Conservation (phyloP, 768 basidiomycete genomes). For the Nidularia sp. region DNA sequence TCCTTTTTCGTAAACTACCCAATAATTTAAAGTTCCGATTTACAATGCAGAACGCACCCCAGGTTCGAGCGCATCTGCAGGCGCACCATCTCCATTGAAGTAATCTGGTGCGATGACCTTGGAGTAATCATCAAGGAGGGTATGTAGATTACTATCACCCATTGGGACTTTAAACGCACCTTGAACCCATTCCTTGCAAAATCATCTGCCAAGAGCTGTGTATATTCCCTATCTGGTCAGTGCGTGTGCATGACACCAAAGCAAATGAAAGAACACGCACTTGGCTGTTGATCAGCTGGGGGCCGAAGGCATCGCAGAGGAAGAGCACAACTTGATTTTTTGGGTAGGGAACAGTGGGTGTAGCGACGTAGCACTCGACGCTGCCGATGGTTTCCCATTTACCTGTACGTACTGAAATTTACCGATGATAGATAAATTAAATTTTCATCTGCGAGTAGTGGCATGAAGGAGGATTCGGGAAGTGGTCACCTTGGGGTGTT, state of each 20-base stretch:
- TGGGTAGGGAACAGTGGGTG: neutral
- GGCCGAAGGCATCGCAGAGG: neutral
- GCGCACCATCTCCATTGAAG: neutral
- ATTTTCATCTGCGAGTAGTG: neutral
- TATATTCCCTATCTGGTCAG: too few relatives aligned
- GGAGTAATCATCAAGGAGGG: neutral
- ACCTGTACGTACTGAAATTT: neutral
- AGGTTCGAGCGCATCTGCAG: neutral
- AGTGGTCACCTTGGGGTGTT: neutral
- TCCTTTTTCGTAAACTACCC: neutral
- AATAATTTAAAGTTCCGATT: neutral
- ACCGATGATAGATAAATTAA: too few relatives aligned
- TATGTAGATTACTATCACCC: neutral
- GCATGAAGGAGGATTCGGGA: neutral
- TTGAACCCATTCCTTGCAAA: neutral
- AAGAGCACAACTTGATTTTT: neutral
- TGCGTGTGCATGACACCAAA: too few relatives aligned
- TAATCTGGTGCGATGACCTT: neutral
- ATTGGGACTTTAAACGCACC: neutral
- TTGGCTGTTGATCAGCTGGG: neutral
- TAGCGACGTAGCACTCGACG: neutral
- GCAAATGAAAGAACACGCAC: neutral
- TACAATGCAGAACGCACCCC: neutral
- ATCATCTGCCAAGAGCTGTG: neutral
- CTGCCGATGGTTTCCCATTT: neutral